These are phyloP conservation scores for Diaporthe ampelina DNA, from an alignment of 2,329 filamentous ascomycete genomes.

Conservation along the genomic window DNA sequence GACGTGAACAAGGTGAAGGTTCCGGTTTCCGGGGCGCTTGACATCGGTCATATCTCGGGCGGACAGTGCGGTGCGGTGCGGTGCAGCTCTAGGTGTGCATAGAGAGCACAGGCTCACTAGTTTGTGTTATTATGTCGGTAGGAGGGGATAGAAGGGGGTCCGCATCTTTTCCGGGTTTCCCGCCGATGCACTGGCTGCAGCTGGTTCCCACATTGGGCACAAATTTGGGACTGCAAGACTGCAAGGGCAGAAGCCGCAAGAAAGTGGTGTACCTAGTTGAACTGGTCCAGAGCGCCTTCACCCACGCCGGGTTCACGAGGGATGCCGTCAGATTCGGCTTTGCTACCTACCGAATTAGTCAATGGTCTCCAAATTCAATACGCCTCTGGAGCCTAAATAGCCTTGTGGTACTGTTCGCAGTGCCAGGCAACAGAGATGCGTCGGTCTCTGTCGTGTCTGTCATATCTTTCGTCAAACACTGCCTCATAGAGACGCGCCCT, in stretches of 20 bases:
- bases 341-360: conserved; percentile 1
- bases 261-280: background rate
- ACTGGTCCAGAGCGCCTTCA: background rate
- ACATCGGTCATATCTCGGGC: conserved; percentile 24
- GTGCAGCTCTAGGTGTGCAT: conserved; percentile 7
- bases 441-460: conserved; percentile 25
- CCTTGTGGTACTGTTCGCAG: background rate
- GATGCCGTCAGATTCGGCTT: background rate
- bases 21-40: conserved; percentile 26
- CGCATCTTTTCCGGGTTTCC: conserved; percentile 25
- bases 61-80: background rate
- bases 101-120: conserved; percentile 12
- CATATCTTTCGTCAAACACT: conserved; percentile 26
- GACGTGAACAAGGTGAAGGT: conserved; percentile 30
- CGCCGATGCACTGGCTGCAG: conserved; percentile 22
- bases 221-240: conserved; percentile 16
- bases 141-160: background rate
- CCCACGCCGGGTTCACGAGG: background rate
- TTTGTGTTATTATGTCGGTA: conserved; percentile 13
- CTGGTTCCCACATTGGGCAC: conserved; percentile 28
- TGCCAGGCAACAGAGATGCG: background rate
- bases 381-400: background rate
- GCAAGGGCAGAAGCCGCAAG: conserved; percentile 1
- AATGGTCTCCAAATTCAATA: background rate
- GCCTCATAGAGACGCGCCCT: conserved; percentile 21